phyloP scores from a whole-genome alignment of 78 protist species.

The Speleostelium caveatum region DNA sequence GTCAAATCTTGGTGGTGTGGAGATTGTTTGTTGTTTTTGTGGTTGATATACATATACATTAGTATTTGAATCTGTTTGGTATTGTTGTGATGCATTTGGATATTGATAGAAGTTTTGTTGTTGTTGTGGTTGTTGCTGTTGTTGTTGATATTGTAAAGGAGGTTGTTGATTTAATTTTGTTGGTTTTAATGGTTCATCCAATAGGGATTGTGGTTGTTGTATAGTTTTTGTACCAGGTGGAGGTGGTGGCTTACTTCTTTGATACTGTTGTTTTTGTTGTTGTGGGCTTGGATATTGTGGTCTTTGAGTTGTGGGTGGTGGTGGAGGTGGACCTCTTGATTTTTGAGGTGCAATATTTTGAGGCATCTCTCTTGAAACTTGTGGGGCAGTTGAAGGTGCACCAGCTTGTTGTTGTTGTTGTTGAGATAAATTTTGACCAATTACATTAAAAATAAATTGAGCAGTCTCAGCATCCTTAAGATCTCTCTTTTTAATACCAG shows the following conservation, averaged over 20 bases:
- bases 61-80: neutral
- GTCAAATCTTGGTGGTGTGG: neutral
- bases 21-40: neutral
- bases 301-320: conserved; percentile 7
- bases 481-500: conserved; percentile 82
- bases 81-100: neutral
- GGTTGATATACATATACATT: neutral
- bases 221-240: conserved; percentile 3
- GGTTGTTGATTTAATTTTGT: neutral
- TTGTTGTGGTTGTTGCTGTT: conserved; percentile 8
- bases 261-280: neutral
- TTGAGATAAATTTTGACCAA: conserved; percentile 28
- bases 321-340: conserved; percentile 45
- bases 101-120: neutral
- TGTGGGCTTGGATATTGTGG: conserved; percentile 1
- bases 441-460: conserved; percentile 60
- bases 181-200: conserved; percentile 31
- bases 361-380: too few relatives aligned
- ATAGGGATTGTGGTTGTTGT: neutral
- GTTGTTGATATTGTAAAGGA: neutral
- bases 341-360: neutral
- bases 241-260: conserved; percentile 2
- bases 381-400: neutral
- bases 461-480: conserved; percentile 78
- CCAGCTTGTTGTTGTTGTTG: neutral